These are phyloP conservation scores for Kodamaea leandrae DNA, from an alignment of 805 yeast species.

Conservation along the genomic window DNA sequence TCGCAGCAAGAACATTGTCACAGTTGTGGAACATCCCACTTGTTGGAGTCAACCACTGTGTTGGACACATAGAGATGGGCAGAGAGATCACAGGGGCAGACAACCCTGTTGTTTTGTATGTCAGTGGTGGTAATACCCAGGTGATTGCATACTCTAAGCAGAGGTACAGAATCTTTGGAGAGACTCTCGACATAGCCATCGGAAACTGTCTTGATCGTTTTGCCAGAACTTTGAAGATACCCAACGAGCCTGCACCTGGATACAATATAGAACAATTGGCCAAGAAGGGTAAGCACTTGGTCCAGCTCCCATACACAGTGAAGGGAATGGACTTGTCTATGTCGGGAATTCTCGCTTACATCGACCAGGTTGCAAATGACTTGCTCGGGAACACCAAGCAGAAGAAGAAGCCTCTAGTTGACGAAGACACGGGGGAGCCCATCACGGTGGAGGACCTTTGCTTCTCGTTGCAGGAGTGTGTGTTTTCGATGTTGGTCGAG, in stretches of 20 bases:
- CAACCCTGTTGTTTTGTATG: constrained; percentile 96
- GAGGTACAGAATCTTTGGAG: constrained; percentile 97
- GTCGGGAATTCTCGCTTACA: constrained; percentile 89
- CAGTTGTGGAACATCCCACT: constrained; percentile 80
- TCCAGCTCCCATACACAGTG: constrained; percentile 90
- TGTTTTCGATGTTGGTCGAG: constrained; percentile 95
- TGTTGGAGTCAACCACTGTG: constrained; percentile 95
- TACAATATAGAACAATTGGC: constrained; percentile 96
- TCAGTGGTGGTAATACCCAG: constrained; percentile 98
- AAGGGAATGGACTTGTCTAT: constrained; percentile 98
- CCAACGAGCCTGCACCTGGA: constrained; percentile 96
- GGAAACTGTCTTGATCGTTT: constrained; percentile 96
- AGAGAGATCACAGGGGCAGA: constrained; percentile 95
- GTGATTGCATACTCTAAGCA: constrained; percentile 95
- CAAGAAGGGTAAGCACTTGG: constrained; percentile 58
- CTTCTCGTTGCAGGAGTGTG: constrained; percentile 85
- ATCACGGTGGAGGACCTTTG: constrained; percentile 86
- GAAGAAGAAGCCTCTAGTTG: constrained; percentile 32
- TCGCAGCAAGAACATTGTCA: constrained; percentile 85
- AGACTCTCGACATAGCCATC: constrained; percentile 94
- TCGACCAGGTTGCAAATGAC: constrained; percentile 78
- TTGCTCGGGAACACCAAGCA: constrained; percentile 45
- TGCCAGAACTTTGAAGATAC: constrained; percentile 84
- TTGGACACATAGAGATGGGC: constrained; percentile 99
- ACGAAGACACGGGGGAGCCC: constrained; percentile 44